These are phyloP conservation scores for Sonneratia alba DNA, from an alignment of 345 rosid genomes.

Conservation along the genomic window DNA sequence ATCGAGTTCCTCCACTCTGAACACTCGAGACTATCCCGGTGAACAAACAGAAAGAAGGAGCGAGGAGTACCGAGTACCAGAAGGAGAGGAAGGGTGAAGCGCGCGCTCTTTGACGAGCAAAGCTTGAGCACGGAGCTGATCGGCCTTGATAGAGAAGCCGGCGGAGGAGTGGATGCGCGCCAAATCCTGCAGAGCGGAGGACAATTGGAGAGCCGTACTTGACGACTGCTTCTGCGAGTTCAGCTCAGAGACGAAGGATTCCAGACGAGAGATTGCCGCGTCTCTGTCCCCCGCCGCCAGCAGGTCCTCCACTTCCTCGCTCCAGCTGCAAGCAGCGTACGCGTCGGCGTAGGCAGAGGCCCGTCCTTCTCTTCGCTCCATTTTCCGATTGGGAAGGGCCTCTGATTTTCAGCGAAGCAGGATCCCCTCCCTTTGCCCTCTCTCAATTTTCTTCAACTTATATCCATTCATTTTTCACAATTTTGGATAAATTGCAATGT, in stretches of 20 bases:
- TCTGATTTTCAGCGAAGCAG: too few species aligned
- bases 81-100: slow-evolving; percentile 28
- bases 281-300: slow-evolving; percentile 45
- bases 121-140: slow-evolving; percentile 52
- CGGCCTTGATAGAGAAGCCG: slow-evolving; percentile 74
- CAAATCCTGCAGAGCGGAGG: slow-evolving; percentile 50
- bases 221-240: slow-evolving; percentile 11
- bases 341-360: slow-evolving; percentile 10
- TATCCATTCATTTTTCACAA: too few species aligned
- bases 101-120: slow-evolving; percentile 38
- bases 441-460: too few species aligned
- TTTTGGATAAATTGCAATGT: too few species aligned
- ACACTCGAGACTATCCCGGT: not conserved
- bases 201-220: slow-evolving; percentile 36
- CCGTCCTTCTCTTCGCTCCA: not conserved
- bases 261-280: slow-evolving; percentile 62
- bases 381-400: too few species aligned
- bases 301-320: slow-evolving; percentile 81
- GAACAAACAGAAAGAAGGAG: slow-evolving; percentile 3
- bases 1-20: not conserved
- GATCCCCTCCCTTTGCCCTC: too few species aligned
- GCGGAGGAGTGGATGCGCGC: slow-evolving; percentile 60
- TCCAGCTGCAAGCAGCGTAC: slow-evolving; percentile 38
- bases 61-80: slow-evolving; percentile 1
- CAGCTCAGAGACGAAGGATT: slow-evolving; percentile 38